phyloP scores from a whole-genome alignment of 805 yeast species.

The Yamadazyma scolyti region DNA sequence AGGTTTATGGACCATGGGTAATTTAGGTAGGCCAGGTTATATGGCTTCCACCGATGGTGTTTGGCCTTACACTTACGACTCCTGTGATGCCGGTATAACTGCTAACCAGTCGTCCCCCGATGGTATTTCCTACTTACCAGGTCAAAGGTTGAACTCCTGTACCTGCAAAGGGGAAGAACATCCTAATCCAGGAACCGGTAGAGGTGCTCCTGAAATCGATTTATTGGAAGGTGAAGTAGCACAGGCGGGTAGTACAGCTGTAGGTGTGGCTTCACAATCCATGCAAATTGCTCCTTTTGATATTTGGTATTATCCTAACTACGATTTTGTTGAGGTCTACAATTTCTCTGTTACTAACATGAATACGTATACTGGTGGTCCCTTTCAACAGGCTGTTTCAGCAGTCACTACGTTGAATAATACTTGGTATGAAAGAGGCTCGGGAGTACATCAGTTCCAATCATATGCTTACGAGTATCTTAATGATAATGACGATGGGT shows the following conservation, averaged over 20 bases:
- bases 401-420: conserved; percentile 75
- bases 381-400: conserved; percentile 89
- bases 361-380: conserved; percentile 92
- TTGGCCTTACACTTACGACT: conserved; percentile 39
- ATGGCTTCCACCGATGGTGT: conserved; percentile 35
- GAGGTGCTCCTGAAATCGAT: conserved; percentile 72
- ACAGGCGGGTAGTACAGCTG: conserved; percentile 36
- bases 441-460: conserved; percentile 55
- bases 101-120: conserved; percentile 39
- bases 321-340: conserved; percentile 69
- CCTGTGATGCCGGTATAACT: conserved; percentile 39
- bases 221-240: conserved; percentile 80
- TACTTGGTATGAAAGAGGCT: conserved; percentile 76
- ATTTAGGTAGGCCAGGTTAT: conserved; percentile 38
- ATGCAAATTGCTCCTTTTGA: conserved; percentile 91
- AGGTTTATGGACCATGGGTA: conserved; percentile 41
- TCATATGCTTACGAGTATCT: conserved; percentile 73
- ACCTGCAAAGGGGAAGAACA: conserved; percentile 36
- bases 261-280: conserved; percentile 87
- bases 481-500: conserved; percentile 61
- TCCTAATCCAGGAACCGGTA: conserved; percentile 34
- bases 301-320: conserved; percentile 92
- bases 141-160: conserved; percentile 31
- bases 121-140: conserved; percentile 39
- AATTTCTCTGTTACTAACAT: conserved; percentile 67